Evolutionary conservation across 2,329 filamentous ascomycete genomes (phyloP).

Genomic region (Colletotrichum sansevieriae): DNA sequence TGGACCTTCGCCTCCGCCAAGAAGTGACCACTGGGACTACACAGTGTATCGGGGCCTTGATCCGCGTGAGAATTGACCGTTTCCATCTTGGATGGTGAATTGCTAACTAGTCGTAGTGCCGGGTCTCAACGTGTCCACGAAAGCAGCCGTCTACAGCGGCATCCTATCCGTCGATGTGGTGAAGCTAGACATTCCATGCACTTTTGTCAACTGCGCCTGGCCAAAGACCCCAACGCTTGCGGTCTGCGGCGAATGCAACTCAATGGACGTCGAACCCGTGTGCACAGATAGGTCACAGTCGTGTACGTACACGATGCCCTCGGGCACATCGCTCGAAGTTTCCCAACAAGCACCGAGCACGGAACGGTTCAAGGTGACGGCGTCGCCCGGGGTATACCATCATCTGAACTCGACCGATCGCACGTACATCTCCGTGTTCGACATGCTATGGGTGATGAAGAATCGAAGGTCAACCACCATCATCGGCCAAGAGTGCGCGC

Average conservation of each 20-base stretch:
- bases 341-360: slow-evolving; percentile 42
- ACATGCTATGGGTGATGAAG: slow-evolving; percentile 50
- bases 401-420: slow-evolving; percentile 41
- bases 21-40: slow-evolving; percentile 54
- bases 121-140: slow-evolving; percentile 50
- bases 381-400: slow-evolving; percentile 38
- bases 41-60: slow-evolving; percentile 45
- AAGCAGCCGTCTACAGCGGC: slow-evolving; percentile 54
- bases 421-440: slow-evolving; percentile 53
- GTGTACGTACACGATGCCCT: slow-evolving; percentile 49
- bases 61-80: slow-evolving; percentile 20
- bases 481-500: slow-evolving; percentile 49
- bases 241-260: slow-evolving; percentile 52
- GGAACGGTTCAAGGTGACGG: slow-evolving; percentile 49
- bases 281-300: slow-evolving; percentile 44
- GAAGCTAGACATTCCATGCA: slow-evolving; percentile 47
- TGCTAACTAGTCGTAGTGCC: slow-evolving; percentile 40
- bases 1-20: slow-evolving; percentile 45
- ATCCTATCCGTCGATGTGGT: slow-evolving; percentile 50
- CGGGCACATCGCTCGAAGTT: slow-evolving; percentile 47
- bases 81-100: not conserved
- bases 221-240: slow-evolving; percentile 52
- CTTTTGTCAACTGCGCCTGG: slow-evolving; percentile 53
- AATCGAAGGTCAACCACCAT: slow-evolving; percentile 40
- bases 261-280: slow-evolving; percentile 32